Evolutionary conservation across 2,329 filamentous ascomycete genomes (phyloP), one percentile per base, ranked within the genome.

Genomic region (Zymoseptoria pseudotritici): DNA sequence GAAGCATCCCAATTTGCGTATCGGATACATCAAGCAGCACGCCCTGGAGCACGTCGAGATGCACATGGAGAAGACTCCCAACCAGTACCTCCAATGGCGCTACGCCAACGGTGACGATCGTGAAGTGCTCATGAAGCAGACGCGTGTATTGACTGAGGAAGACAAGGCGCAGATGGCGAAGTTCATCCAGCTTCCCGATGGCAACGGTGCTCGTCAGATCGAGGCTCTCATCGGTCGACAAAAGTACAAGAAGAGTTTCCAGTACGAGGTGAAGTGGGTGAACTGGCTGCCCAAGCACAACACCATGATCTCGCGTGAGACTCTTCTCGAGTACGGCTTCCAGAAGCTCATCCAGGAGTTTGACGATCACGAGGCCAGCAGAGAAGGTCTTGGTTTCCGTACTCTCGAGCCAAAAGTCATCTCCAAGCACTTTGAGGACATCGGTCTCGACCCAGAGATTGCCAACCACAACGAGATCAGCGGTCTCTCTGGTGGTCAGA

Each of bases 11-110:
- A 99, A 99, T 76, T 79, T 99, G 72, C 92, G 94, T 82, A 97
- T 99, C 70, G 94, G 94, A 58, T 99, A 99, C 81, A 97, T 99
- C 80, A 97, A 97, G 81, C 94, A 99, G 80, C 94, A 99, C 76
- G 94, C 94, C 52, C 83, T 99, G 11, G 94, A 99, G 81, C 94
- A 99, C 84, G 94, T 99, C 10, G 93, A 99, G 79, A 96, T 97
- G 93, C 94, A 99, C 73, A 81, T 97, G 68, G 94, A 99, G 78
- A 99, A 99, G 85, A 99, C 94, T 0, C 94, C 94, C 50, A 97
- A 96, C 75, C 94, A 99, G 78, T 99, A 99, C 73, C 83, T 99
- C 36, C 94, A 97, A 78, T 99, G 94, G 94, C 90, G 94, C 70
- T 99, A 97, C 73, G 90, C 90, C 70, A 91, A 97, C 72, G 94